A percentile compares a stretch with the other conserved stretches of the same genome.
These are phyloP conservation scores for Tolypocladium amazonense DNA, from an alignment of 2,329 filamentous ascomycete genomes.

Conservation along the genomic window DNA sequence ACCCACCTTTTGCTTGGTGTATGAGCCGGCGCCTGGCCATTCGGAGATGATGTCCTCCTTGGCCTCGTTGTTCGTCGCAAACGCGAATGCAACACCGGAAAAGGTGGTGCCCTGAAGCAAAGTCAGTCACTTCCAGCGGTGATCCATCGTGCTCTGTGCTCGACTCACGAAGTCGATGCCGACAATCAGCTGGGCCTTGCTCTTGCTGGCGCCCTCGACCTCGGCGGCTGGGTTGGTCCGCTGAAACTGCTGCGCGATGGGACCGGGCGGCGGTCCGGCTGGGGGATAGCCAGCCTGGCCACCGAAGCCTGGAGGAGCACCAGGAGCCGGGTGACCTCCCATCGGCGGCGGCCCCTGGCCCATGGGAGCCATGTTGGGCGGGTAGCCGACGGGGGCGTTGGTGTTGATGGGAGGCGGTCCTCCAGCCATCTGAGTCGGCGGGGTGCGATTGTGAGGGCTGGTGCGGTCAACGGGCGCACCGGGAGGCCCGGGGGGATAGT, in stretches of 20 bases:
- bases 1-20: constrained; percentile 92
- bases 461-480: constrained; percentile 37
- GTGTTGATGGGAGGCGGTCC: constrained; percentile 60
- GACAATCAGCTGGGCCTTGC: constrained; percentile 94
- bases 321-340: constrained; percentile 26
- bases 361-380: constrained; percentile 39
- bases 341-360: constrained; percentile 30
- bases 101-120: constrained; percentile 77
- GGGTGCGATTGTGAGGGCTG: constrained; percentile 42
- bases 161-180: constrained; percentile 89
- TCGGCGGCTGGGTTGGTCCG: constrained; percentile 49
- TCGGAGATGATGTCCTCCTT: constrained; percentile 99
- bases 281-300: constrained; percentile 36
- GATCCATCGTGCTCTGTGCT: neutral
- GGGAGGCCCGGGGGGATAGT: constrained; percentile 37
- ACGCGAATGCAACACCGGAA: constrained; percentile 93
- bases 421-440: constrained; percentile 50
- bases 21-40: constrained; percentile 95
- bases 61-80: constrained; percentile 93
- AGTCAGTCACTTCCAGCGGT: neutral
- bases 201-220: constrained; percentile 78
- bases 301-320: constrained; percentile 33
- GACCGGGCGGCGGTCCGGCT: constrained; percentile 26
- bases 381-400: constrained; percentile 49
- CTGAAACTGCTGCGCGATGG: constrained; percentile 31